Conservation (phyloP, 441 rosid species). For the Brassica balearica region DNA sequence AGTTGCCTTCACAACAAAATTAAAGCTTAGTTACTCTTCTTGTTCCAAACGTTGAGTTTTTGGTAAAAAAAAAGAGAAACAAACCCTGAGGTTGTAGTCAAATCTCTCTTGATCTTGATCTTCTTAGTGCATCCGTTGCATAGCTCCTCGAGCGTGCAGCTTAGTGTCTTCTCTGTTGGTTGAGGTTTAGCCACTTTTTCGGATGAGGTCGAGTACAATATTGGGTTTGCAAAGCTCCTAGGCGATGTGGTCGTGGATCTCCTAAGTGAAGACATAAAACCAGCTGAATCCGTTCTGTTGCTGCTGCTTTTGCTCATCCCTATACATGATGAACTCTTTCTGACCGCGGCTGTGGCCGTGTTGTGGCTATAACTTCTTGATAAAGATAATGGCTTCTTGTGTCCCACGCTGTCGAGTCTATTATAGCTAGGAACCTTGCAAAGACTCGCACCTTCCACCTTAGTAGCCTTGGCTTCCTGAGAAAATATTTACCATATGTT, state of each 20-base stretch:
- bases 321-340: constrained; percentile 24
- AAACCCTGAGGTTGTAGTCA: constrained; percentile 63
- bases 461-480: constrained; percentile 32
- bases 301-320: constrained; percentile 43
- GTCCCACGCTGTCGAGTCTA: constrained; percentile 47
- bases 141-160: constrained; percentile 88
- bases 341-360: constrained; percentile 15
- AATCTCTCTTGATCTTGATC: constrained; percentile 79
- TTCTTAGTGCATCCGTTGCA: constrained; percentile 78
- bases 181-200: constrained; percentile 65
- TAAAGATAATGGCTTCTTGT: constrained; percentile 38
- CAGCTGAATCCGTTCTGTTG: constrained; percentile 34
- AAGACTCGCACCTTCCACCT: constrained; percentile 44
- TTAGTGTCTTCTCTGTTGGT: constrained; percentile 59
- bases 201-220: constrained; percentile 75
- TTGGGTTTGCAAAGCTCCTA: constrained; percentile 51
- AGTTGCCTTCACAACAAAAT: constrained; percentile 29
- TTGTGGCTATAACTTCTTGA: constrained; percentile 58
- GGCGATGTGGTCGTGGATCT: constrained; percentile 43
- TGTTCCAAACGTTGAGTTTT: not conserved
- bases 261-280: constrained; percentile 32
- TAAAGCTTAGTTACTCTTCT: constrained; percentile 7
- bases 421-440: constrained; percentile 47
- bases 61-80: constrained; percentile 24
- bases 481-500: constrained; percentile 27